Evolutionary conservation across 2,329 filamentous ascomycete genomes (phyloP), one percentile per base, ranked within the genome.

Genomic region (Aspergillus piperis): DNA sequence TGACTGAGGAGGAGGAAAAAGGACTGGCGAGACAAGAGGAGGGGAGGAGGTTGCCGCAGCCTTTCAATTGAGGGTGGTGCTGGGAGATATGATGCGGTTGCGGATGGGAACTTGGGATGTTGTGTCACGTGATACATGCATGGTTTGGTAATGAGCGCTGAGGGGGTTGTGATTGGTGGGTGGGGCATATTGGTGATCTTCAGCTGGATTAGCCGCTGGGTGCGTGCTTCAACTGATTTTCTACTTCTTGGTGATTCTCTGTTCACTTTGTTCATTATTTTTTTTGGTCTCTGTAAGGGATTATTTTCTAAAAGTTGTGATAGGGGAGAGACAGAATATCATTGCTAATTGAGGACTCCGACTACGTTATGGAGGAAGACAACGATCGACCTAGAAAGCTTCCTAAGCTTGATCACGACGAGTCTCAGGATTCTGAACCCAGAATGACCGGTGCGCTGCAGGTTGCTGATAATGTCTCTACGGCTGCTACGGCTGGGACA

Each of bases 351-450:
- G 47, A n/a, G 32, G 4, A 5, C 13, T 27, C 5, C 11, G 5
- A 19, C 3, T 11, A 61, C 39, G 7, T 11, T 13, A 86, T 86
- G 84, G 83, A 83, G 58, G 78, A 77, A 42, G 82, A 83, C 32
- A 36, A 36, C 60, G 84, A 84, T 63, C 75, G 84, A 51, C 84
- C 84, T 7, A 71, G 77, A 2, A 87, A 87, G 69, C 75, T 85
- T 60, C 75, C 80, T 53, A 87, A 86, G 74, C 67, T 84, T 32
- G 79, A 76, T 30, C 75, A 81, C 50, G 62, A 68, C n/a, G 66
- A 70, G 23, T 58, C 58, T 5, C 55, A 62, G 19, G 68, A 70
- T 54, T 62, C 67, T 10, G 70, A 66, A 17, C 68, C 70, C 21
- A 63, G 67, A 36, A 74, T 76, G 71, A 73, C 71, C 5, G 70